Conservation (phyloP, 768 basidiomycete species). For the Paxillus ammoniavirescens region DNA sequence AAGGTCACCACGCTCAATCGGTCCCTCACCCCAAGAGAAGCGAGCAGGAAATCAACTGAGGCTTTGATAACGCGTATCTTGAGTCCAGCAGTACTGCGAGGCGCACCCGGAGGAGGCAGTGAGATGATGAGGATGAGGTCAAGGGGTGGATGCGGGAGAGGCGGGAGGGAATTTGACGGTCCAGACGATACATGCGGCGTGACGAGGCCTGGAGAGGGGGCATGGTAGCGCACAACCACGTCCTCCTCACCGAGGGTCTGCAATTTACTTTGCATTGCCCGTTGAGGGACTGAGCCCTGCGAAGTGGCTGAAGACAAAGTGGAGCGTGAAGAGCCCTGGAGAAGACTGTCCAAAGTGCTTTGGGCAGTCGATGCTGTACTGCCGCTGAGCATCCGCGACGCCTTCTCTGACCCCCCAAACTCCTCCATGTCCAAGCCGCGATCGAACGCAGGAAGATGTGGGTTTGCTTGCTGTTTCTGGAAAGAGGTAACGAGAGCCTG, state of each 20-base stretch:
- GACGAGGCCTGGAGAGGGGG: conserved; percentile 48
- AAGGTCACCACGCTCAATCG: conserved; percentile 90
- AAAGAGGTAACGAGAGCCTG: conserved; percentile 72
- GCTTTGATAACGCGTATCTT: conserved; percentile 88
- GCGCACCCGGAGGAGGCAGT: conserved; percentile 69
- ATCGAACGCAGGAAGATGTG: conserved; percentile 29
- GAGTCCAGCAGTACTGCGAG: conserved; percentile 77
- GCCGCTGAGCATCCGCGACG: conserved; percentile 77
- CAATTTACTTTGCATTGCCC: conserved; percentile 44
- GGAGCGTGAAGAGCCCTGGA: conserved; percentile 65
- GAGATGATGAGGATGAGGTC: conserved; percentile 93
- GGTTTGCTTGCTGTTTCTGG: conserved; percentile 52
- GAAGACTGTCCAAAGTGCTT: conserved; percentile 61
- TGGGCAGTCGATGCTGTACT: conserved; percentile 60
- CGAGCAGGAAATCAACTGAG: conserved; percentile 83
- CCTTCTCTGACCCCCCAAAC: conserved; percentile 75
- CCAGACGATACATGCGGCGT: conserved; percentile 72
- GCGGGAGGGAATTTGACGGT: conserved; percentile 76
- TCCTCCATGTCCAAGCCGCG: conserved; percentile 64
- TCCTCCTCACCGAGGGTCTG: conserved; percentile 73
- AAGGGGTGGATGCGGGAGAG: conserved; percentile 81
- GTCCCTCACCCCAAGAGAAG: conserved; percentile 73
- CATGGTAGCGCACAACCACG: conserved; percentile 57
- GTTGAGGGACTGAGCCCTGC: conserved; percentile 51
- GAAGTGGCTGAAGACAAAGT: conserved; percentile 76